A percentile compares a stretch with the other conserved stretches of the same genome.
These are phyloP conservation scores for Blumeria graminis DNA, from an alignment of 2,329 filamentous ascomycete species.

Conservation along the genomic window DNA sequence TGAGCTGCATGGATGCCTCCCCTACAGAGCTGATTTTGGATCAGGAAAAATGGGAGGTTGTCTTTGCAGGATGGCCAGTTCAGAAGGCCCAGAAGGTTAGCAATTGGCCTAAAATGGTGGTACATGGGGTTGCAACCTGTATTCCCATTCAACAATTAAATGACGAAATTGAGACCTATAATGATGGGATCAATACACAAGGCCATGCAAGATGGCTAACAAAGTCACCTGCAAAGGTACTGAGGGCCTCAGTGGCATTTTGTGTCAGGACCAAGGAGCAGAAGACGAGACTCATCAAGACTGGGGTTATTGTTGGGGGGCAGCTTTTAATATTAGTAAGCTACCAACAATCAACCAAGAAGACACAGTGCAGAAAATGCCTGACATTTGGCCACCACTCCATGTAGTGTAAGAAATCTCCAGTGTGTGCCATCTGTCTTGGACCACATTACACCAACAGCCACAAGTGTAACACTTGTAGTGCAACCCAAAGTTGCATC, in stretches of 20 bases:
- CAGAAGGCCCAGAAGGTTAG: not conserved
- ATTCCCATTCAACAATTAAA: not conserved
- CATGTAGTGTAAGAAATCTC: not conserved
- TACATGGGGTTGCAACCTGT: not conserved
- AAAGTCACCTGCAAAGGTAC: not conserved
- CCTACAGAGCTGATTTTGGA: not conserved
- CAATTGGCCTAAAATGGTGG: not conserved
- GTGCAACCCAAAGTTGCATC: not conserved
- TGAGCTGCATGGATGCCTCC: not conserved
- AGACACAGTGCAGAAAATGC: not conserved
- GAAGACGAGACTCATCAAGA: not conserved
- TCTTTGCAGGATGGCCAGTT: not conserved
- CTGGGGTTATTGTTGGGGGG: not conserved
- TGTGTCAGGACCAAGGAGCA: not conserved
- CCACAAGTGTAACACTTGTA: not conserved
- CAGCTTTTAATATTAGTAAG: not conserved
- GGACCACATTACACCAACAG: not conserved
- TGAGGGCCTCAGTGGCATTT: not conserved
- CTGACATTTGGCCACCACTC: not conserved
- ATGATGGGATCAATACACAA: not conserved
- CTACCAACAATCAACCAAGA: not conserved
- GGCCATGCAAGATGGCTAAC: not conserved
- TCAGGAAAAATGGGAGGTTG: not conserved
- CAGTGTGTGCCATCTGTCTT: not conserved
- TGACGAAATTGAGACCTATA: not conserved